phyloP scores from a whole-genome alignment of 2,329 filamentous ascomycete genomes.

The Fusarium buharicum region DNA sequence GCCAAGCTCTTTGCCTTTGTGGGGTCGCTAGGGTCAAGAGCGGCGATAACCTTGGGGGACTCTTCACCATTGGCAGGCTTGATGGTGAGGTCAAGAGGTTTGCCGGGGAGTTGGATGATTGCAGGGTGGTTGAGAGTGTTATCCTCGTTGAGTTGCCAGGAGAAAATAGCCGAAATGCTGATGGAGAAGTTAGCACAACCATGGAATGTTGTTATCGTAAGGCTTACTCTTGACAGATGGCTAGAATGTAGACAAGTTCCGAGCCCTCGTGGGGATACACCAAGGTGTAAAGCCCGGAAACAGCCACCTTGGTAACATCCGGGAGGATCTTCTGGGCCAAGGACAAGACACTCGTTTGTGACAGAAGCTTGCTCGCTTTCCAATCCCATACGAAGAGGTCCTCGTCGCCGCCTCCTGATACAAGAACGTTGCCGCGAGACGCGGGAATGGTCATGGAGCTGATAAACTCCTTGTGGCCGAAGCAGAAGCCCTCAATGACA shows the following conservation, averaged over 20 bases:
- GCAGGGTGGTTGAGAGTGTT: constrained; percentile 60
- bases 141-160: constrained; percentile 64
- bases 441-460: constrained; percentile 75
- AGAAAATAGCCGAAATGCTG: constrained; percentile 71
- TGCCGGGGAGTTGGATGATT: constrained; percentile 68
- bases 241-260: constrained; percentile 56
- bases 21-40: constrained; percentile 52
- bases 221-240: constrained; percentile 67
- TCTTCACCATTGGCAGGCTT: constrained; percentile 35
- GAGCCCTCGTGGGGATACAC: constrained; percentile 46
- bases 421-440: constrained; percentile 67
- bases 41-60: constrained; percentile 51
- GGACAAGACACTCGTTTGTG: constrained; percentile 63
- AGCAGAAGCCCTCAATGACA: constrained; percentile 88
- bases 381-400: constrained; percentile 87
- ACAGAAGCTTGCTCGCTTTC: constrained; percentile 65
- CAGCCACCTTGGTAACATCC: constrained; percentile 57
- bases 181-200: constrained; percentile 30
- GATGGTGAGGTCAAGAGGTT: constrained; percentile 67
- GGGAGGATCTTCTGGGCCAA: constrained; percentile 53
- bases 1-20: constrained; percentile 47
- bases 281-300: constrained; percentile 57
- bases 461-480: constrained; percentile 89
- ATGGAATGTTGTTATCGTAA: neutral
- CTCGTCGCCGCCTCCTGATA: constrained; percentile 89